Evolutionary conservation across 2,329 filamentous ascomycete species (phyloP), one percentile per base, ranked within the genome.

Genomic region (Trichoderma sp.): DNA sequence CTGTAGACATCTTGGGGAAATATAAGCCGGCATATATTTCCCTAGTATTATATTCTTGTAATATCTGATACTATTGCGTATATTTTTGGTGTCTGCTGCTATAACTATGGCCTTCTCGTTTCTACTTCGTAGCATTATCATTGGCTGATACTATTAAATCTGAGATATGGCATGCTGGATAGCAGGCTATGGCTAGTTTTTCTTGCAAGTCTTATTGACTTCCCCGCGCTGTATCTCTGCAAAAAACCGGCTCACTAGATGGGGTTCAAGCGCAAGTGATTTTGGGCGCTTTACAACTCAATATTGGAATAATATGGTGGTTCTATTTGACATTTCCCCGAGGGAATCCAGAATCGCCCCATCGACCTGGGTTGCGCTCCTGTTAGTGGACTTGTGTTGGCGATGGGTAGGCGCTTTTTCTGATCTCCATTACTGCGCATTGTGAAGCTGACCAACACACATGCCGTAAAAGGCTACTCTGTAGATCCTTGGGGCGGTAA

Each of bases 381-480:
- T 35, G n/a, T 45, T 45, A 41, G 35, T 31, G 29, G 31, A 71
- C 66, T 77, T 77, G 72, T 76, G 76, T 75, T 76, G 60, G 65
- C 59, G 64, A 27, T 71, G 73, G 74, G 67, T 75, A 73, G 68
- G 75, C 41, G 74, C 29, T 45, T n/a, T 16, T 31, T 5, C 60
- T 35, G 18, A 16, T 35, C 21, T 21, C 35, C 45, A 7, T 31
- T 27, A 18, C 27, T 29, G 27, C 18, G 4, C 41, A 45, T 3
- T 29, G 31, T 35, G 50, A 27, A 27, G 56, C 21, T 18, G 29
- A 41, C 66, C 41, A 75, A 64, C 41, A 31, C n/a, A 33, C 29
- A 45, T 65, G n/a, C 29, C 21, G 29, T n/a, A 18, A 67, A 50
- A 35, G 11, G 33, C 71, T 38, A 45, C 45, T 60, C 12, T 21